Percentiles rank a stretch among this genome's conserved stretches.
phyloP scores from a whole-genome alignment of 306 rosid species.

The Fagus crenata region DNA sequence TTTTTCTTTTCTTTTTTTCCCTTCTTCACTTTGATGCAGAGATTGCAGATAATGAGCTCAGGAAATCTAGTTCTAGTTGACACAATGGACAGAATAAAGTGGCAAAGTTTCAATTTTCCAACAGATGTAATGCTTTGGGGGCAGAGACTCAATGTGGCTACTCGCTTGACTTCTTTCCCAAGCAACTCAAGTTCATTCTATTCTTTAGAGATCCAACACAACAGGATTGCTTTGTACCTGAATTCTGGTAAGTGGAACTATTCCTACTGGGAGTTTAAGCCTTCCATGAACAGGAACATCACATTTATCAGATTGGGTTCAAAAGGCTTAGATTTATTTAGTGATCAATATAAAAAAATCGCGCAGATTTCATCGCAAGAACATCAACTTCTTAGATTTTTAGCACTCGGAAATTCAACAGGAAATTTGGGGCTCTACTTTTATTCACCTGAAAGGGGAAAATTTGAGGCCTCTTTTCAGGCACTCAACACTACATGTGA shows the following conservation, averaged over 20 bases:
- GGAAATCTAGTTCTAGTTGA: constrained; percentile 82
- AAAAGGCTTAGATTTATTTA: constrained; percentile 59
- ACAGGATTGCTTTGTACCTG: constrained; percentile 57
- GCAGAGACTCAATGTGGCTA: constrained; percentile 75
- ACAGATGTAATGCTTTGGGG: constrained; percentile 83
- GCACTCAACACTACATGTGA: constrained; percentile 83
- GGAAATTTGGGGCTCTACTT: constrained; percentile 80
- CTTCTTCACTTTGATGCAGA: constrained; percentile 50
- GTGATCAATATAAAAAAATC: constrained; percentile 58
- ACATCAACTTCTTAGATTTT: constrained; percentile 51
- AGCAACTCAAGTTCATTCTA: constrained; percentile 51
- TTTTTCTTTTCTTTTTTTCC: not conserved
- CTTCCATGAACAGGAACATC: constrained; percentile 65
- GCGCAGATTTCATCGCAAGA: constrained; percentile 57
- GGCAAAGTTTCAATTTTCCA: constrained; percentile 98
- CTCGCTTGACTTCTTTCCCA: constrained; percentile 64
- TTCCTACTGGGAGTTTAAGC: constrained; percentile 86
- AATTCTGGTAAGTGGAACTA: constrained; percentile 57
- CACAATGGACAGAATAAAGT: constrained; percentile 46
- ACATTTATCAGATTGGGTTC: constrained; percentile 56
- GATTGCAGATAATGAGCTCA: constrained; percentile 45
- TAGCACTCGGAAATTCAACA: constrained; percentile 70
- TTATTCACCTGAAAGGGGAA: constrained; percentile 50
- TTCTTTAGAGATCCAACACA: constrained; percentile 70
- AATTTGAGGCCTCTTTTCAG: constrained; percentile 72